Conservation (phyloP, 768 basidiomycete species). For the Hebeloma cylindrosporum region DNA sequence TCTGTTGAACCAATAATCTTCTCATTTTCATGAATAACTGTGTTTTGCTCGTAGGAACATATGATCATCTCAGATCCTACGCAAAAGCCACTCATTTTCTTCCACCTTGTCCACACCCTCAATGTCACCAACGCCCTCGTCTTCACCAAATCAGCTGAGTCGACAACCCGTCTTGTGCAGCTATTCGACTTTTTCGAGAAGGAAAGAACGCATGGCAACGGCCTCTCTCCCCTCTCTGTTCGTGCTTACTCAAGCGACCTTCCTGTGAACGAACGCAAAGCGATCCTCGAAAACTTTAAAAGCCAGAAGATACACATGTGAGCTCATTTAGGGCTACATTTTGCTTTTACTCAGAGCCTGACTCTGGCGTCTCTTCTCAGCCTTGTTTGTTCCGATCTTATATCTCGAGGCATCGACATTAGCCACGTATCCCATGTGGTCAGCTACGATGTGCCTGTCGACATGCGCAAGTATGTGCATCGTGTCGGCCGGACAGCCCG, state of each 20-base stretch:
- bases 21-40: not conserved
- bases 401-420: slow-evolving; percentile 95
- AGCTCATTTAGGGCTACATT: slow-evolving; percentile 21
- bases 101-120: slow-evolving; percentile 74
- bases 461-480: slow-evolving; percentile 98
- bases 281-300: slow-evolving; percentile 79
- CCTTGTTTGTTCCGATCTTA: slow-evolving; percentile 93
- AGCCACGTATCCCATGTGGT: slow-evolving; percentile 90
- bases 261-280: slow-evolving; percentile 65
- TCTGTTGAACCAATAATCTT: slow-evolving; percentile 32
- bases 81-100: slow-evolving; percentile 85
- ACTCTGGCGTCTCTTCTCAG: slow-evolving; percentile 39
- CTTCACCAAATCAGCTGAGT: slow-evolving; percentile 97
- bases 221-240: slow-evolving; percentile 40
- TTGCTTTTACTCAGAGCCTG: not conserved
- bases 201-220: slow-evolving; percentile 27
- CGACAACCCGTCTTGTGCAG: slow-evolving; percentile 76
- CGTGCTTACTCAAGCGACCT: slow-evolving; percentile 89
- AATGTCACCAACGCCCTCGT: slow-evolving; percentile 73
- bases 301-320: slow-evolving; percentile 82
- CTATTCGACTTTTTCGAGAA: slow-evolving; percentile 82
- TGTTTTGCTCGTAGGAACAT: slow-evolving; percentile 61
- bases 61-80: slow-evolving; percentile 79
- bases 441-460: slow-evolving; percentile 94
- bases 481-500: slow-evolving; percentile 95